Evolutionary conservation across 1,284 basidiomycete genomes (phyloP).

Genomic region (Irpex sp.): DNA sequence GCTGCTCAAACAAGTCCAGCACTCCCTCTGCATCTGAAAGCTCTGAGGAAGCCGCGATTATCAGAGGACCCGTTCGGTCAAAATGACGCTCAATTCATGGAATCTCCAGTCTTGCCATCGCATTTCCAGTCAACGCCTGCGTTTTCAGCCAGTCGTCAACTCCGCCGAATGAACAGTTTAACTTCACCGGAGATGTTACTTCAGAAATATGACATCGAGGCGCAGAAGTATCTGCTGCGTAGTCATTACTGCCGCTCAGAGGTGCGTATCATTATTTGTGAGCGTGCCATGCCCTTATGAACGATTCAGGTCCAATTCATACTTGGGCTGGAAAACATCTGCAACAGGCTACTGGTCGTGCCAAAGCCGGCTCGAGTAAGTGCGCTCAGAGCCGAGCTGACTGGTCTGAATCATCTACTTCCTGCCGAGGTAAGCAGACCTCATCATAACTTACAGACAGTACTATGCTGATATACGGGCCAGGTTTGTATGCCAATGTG

Average conservation of each 20-base stretch:
- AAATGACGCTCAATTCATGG: slow-evolving; percentile 37
- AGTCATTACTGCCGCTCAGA: slow-evolving; percentile 91
- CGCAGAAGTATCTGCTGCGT: slow-evolving; percentile 75
- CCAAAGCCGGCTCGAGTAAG: slow-evolving; percentile 94
- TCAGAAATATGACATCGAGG: slow-evolving; percentile 61
- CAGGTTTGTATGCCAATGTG: slow-evolving; percentile 97
- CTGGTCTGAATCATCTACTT: slow-evolving; percentile 92
- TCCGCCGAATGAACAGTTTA: slow-evolving; percentile 39
- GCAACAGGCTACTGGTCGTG: slow-evolving; percentile 87
- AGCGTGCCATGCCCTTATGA: neutral
- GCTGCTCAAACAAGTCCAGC: slow-evolving; percentile 72
- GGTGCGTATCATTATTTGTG: slow-evolving; percentile 39
- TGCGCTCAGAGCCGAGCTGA: slow-evolving; percentile 93
- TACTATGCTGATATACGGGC: slow-evolving; percentile 5
- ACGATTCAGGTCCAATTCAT: slow-evolving; percentile 76
- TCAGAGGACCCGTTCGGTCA: slow-evolving; percentile 76
- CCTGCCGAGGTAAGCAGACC: slow-evolving; percentile 75
- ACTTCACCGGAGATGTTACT: slow-evolving; percentile 52
- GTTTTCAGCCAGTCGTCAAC: slow-evolving; percentile 45
- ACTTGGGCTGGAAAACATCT: slow-evolving; percentile 88
- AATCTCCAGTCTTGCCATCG: slow-evolving; percentile 28
- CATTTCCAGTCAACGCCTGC: slow-evolving; percentile 69
- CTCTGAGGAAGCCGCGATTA: slow-evolving; percentile 47
- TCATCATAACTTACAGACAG: slow-evolving; percentile 1
- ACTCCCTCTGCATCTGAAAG: slow-evolving; percentile 55